Conservation (phyloP, 108 stramenopile genomes). For the Fragilariopsis cylindrus region DNA sequence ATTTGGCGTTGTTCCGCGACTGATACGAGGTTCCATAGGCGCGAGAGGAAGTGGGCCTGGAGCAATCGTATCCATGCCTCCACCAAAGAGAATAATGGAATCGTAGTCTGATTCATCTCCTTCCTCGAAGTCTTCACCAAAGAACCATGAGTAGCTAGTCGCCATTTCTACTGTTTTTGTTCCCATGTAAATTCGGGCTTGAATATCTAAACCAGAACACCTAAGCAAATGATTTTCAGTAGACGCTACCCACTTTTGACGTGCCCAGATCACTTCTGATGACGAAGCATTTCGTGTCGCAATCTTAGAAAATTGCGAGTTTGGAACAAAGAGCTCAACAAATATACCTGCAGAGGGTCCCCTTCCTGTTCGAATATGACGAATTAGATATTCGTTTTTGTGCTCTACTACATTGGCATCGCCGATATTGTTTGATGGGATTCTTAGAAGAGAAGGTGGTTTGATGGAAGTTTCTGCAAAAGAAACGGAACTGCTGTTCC, state of each 20-base stretch:
- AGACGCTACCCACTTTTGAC: constrained; percentile 41
- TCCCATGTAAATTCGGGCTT: constrained; percentile 60
- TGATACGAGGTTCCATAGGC: constrained; percentile 20
- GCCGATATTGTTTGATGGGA: constrained; percentile 1
- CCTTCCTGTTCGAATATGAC: constrained; percentile 74
- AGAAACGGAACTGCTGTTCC: neutral
- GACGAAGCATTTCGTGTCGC: neutral
- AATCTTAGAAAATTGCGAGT: constrained; percentile 4
- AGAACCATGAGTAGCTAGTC: constrained; percentile 31
- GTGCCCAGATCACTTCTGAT: constrained; percentile 52
- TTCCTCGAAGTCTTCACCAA: constrained; percentile 24
- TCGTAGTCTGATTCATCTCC: constrained; percentile 43
- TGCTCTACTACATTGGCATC: constrained; percentile 12
- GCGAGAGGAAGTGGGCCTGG: constrained; percentile 50
- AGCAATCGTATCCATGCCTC: constrained; percentile 64
- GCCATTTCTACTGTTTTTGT: constrained; percentile 34
- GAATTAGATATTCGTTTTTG: constrained; percentile 53
- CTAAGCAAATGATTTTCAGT: constrained; percentile 54
- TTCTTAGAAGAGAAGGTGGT: constrained; percentile 3
- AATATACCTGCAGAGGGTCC: constrained; percentile 73
- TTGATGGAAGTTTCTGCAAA: neutral
- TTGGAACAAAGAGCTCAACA: constrained; percentile 57
- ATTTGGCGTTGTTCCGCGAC: constrained; percentile 17
- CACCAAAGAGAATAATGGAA: constrained; percentile 54
- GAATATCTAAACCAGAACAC: constrained; percentile 76